Evolutionary conservation across 2,329 filamentous ascomycete species (phyloP).

Genomic region (Pseudocercospora fuligena): DNA sequence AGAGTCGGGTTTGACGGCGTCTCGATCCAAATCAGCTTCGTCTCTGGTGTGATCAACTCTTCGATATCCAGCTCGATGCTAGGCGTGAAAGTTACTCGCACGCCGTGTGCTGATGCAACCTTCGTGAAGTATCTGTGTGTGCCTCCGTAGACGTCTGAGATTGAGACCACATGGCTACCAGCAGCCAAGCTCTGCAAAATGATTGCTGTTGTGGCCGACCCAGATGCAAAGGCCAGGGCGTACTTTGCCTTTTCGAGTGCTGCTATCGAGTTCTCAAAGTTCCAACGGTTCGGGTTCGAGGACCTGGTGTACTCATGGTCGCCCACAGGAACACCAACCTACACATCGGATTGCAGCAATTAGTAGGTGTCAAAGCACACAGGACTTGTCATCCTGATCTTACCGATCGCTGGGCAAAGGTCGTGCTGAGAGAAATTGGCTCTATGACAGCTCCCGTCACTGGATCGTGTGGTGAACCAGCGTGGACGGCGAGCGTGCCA

Average conservation of each 20-base stretch:
- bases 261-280: conserved; percentile 91
- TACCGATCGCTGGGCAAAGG: conserved; percentile 73
- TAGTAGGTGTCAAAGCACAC: neutral
- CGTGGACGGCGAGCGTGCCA: conserved; percentile 93
- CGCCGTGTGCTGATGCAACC: conserved; percentile 91
- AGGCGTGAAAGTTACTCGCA: conserved; percentile 91
- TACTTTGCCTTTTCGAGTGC: conserved; percentile 91
- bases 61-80: conserved; percentile 87
- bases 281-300: conserved; percentile 91
- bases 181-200: conserved; percentile 91
- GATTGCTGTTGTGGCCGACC: conserved; percentile 89
- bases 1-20: conserved; percentile 93
- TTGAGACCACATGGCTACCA: conserved; percentile 91
- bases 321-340: conserved; percentile 85
- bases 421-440: conserved; percentile 93
- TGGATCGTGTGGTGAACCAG: conserved; percentile 87
- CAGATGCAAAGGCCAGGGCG: conserved; percentile 91
- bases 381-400: neutral
- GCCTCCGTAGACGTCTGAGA: conserved; percentile 96
- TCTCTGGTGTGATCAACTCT: conserved; percentile 82
- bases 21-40: conserved; percentile 97
- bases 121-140: conserved; percentile 99
- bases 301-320: conserved; percentile 92
- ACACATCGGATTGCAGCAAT: conserved; percentile 47
- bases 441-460: conserved; percentile 94